These are phyloP conservation scores for Ustilago lituana DNA, from an alignment of 1,284 basidiomycete species.

Conservation along the genomic window DNA sequence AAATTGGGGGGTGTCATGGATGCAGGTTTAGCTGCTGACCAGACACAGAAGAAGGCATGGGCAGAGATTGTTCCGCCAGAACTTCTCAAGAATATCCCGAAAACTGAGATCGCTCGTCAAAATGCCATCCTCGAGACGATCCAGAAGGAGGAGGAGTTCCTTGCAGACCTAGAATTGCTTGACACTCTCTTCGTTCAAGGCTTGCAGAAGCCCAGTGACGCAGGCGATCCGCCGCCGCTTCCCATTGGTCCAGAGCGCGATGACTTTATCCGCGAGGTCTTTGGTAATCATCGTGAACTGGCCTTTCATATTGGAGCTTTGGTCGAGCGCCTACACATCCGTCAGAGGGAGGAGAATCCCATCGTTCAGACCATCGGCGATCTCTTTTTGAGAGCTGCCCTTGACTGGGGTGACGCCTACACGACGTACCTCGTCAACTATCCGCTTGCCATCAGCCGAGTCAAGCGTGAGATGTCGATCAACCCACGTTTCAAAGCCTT, in stretches of 20 bases:
- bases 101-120: constrained; percentile 84
- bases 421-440: constrained; percentile 85
- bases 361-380: constrained; percentile 88
- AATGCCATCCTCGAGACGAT: constrained; percentile 91
- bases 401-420: constrained; percentile 87
- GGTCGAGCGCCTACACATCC: constrained; percentile 83
- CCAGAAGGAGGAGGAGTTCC: constrained; percentile 87
- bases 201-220: constrained; percentile 49
- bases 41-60: constrained; percentile 74
- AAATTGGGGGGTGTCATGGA: constrained; percentile 15
- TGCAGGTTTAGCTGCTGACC: constrained; percentile 12
- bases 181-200: constrained; percentile 69
- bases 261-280: constrained; percentile 84
- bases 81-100: constrained; percentile 76
- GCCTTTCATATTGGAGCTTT: constrained; percentile 82
- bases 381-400: constrained; percentile 85
- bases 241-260: constrained; percentile 71
- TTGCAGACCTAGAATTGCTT: constrained; percentile 85
- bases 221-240: constrained; percentile 58
- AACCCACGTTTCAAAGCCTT: constrained; percentile 86
- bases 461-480: constrained; percentile 83
- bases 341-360: constrained; percentile 86
- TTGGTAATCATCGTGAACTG: constrained; percentile 85
- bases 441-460: constrained; percentile 82
- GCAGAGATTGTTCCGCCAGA: constrained; percentile 76